phyloP scores from a whole-genome alignment of 129 eudicot species.

The Flaveria bidentis region DNA sequence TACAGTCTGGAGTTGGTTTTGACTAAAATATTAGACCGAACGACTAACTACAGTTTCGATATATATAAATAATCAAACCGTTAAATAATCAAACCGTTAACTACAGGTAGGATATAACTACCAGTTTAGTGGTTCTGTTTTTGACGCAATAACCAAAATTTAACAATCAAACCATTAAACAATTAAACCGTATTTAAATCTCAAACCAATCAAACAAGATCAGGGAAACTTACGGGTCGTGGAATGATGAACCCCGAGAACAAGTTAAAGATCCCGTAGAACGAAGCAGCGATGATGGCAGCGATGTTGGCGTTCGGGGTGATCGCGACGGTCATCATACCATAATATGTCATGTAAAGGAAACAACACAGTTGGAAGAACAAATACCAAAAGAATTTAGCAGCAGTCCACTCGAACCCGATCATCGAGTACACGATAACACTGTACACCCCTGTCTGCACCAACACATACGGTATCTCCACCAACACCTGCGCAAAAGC shows the following conservation, averaged over 20 bases:
- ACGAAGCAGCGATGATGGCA: constrained; percentile 66
- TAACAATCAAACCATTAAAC: no score
- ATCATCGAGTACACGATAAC: constrained; percentile 80
- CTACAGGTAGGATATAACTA: no score
- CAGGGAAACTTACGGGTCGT: constrained; percentile 53
- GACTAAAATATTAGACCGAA: no score
- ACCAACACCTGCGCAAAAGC: constrained; percentile 86
- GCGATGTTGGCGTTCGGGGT: constrained; percentile 78
- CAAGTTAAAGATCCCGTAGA: constrained; percentile 72
- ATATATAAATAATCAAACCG: no score
- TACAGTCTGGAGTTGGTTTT: no score
- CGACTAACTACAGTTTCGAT: no score
- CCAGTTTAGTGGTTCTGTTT: no score
- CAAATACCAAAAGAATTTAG: constrained; percentile 75
- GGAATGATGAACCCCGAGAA: constrained; percentile 89
- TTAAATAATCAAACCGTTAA: no score
- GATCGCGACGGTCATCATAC: constrained; percentile 87
- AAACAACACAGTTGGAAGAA: constrained; percentile 68
- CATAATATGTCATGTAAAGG: constrained; percentile 76
- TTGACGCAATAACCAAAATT: no score
- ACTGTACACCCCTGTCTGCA: constrained; percentile 72
- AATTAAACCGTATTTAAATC: neutral
- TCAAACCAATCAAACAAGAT: neutral
- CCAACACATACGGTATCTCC: constrained; percentile 65
- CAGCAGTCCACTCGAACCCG: constrained; percentile 69